Evolutionary conservation across 1,284 basidiomycete species (phyloP), one percentile per base, ranked within the genome.

Genomic region (Leccinum ponderosum): DNA sequence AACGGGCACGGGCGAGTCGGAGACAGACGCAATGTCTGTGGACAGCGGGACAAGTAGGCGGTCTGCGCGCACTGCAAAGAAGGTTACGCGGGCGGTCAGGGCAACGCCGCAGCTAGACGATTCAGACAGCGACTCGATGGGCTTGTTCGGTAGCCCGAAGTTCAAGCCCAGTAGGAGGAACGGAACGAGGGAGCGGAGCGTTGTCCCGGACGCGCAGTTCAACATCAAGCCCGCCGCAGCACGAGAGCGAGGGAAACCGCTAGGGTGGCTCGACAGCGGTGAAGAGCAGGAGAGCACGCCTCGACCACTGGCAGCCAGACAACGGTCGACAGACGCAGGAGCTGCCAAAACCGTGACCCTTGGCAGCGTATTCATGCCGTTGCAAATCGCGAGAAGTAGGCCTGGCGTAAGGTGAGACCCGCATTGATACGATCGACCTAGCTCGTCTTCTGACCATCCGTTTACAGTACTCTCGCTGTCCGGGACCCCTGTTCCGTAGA

Each of bases 1-100:
- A 11, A 17, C 39, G n/a, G n/a, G 39, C 14, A 22, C 25, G 27
- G 44, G 6, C 11, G 56, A 70, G n/a, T 55, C 60, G 12, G 71
- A 65, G 44, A 69, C 69, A 48, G 63, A 74, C 44, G 68, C 60
- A 27, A 75, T 74, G 71, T 66, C 72, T 27, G 65, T 74, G 62
- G 72, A 73, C 53, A 63, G 68, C 47, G 53, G 35, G 33, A 42
- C 62, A 9, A 65, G 59, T 48, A 63, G 25, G 25, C 61, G 60
- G 31, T 52, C 64, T 6, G 25, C 48, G 7, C 59, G 63, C 14
- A 17, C 17, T 11, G 14, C 51, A 4, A 66, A 61, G 54, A 68
- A 57, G 25, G 25, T 14, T 25, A 9, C 2, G n/a, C 57, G 33
- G 54, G 8, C 2, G 6, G 14, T 42, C 33, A 37, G 12, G 53